Evolutionary conservation across 2,329 filamentous ascomycete genomes (phyloP), one percentile per base, ranked within the genome.

Genomic region (Apiospora malaysiana): DNA sequence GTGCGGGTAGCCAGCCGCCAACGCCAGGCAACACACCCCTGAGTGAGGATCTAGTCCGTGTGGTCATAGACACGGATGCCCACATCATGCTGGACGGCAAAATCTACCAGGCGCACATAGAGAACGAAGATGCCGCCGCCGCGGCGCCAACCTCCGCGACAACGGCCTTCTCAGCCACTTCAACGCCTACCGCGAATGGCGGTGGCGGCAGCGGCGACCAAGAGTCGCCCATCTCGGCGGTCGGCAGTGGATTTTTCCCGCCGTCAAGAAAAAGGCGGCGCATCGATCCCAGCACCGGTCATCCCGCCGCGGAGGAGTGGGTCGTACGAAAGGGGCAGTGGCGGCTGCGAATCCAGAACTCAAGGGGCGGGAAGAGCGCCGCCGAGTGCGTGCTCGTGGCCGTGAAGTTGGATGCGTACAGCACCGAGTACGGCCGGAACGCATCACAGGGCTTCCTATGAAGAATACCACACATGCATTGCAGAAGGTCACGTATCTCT

Each of bases 381-480:
- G 85, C 91, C 70, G 92, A 95, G 81, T 92, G 93, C 71, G 86
- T 94, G 27, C 85, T 97, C 68, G 86, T 92, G 21, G 93, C 90
- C 0, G 92, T 95, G 45, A 94, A 93, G 80, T 78, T 97, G 37
- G 92, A 97, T 75, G 92, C 91, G 0, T 88, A 90, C 75, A 91
- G 87, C 69, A 87, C 85, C 9, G 90, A 95, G 81, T 84, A 85
- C 72, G 86, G 86, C 14, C 87, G 93, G 73, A 97, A 97, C 82
- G 82, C 82, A 68, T 80, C 84, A 68, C 87, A 92, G 73, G 82
- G 81, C 0, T 97, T 97, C 78, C 79, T 97, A 32, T 63, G 32
- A 63, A n/a, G 1, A 1, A 1, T 6, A 4, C 10, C 5, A 9
- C 21, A 63, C 37, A 40, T 63, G 32, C 32, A n/a, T 21, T 21